Evolutionary conservation across 2,329 filamentous ascomycete genomes (phyloP).

Genomic region (Aspergillus uvarum): DNA sequence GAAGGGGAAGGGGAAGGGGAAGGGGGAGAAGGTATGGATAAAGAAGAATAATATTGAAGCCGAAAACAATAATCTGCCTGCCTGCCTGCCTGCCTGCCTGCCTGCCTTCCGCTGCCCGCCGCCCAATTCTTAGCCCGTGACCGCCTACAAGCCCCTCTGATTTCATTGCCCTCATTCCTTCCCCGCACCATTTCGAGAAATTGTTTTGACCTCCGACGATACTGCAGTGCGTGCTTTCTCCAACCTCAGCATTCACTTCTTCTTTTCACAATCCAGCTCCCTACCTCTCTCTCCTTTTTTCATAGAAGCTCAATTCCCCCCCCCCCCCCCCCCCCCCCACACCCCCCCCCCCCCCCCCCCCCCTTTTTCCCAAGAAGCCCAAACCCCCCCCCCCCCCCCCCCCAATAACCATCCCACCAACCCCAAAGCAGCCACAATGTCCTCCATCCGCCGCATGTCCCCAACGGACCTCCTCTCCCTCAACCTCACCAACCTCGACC

Average conservation of each 20-base stretch:
- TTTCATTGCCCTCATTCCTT: conserved; percentile 11
- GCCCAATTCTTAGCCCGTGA: conserved; percentile 21
- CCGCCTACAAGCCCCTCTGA: conserved; percentile 26
- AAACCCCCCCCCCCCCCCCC: not conserved
- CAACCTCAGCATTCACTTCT: no score
- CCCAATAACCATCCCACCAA: not conserved
- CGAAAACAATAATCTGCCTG: no score
- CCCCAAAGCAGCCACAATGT: conserved; percentile 55
- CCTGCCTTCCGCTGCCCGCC: not conserved
- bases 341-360: not conserved
- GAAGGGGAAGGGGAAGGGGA: not conserved
- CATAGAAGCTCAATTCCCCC: not conserved
- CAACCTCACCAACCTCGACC: conserved; percentile 93
- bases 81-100: not conserved
- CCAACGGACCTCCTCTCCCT: conserved; percentile 83
- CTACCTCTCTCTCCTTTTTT: not conserved
- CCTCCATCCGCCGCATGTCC: conserved; percentile 80
- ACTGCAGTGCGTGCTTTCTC: no score
- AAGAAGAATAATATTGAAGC: not conserved
- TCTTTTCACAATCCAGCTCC: not conserved
- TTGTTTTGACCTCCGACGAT: no score
- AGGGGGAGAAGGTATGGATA: not conserved
- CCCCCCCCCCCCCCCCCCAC: no score
- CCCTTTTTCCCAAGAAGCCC: not conserved
- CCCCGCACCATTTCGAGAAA: not conserved